phyloP scores from a whole-genome alignment of 1,284 basidiomycete species.

The Papiliotrema flavescens region DNA sequence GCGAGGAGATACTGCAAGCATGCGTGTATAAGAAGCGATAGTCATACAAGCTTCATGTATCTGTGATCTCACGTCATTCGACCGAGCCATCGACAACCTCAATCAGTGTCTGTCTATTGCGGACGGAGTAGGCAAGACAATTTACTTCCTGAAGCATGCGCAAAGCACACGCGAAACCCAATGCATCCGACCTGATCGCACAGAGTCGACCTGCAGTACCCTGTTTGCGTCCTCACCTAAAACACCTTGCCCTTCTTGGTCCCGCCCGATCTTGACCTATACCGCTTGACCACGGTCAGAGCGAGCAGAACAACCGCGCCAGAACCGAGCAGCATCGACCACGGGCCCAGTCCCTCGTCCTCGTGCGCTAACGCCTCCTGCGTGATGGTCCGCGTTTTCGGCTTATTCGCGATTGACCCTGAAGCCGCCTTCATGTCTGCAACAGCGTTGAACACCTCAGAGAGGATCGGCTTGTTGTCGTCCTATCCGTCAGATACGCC shows the following conservation, averaged over 20 bases:
- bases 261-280: not conserved
- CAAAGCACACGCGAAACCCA: too few relatives aligned
- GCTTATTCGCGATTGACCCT: not conserved
- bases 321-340: not conserved
- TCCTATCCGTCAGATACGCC: not conserved
- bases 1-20: constrained; percentile 69
- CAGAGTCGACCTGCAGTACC: too few relatives aligned
- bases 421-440: not conserved
- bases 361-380: not conserved
- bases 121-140: not conserved
- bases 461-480: constrained; percentile 5
- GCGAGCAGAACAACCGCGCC: not conserved
- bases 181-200: too few relatives aligned
- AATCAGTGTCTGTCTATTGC: not conserved
- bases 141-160: constrained; percentile 63
- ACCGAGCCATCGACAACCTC: not conserved
- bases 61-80: not conserved
- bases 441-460: constrained; percentile 3
- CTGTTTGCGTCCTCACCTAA: too few relatives aligned
- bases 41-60: constrained; percentile 16
- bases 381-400: not conserved
- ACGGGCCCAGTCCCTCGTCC: not conserved
- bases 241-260: constrained; percentile 6
- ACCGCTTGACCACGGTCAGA: not conserved
- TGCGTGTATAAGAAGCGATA: constrained; percentile 96